Percentiles rank a stretch among this genome's conserved stretches.
Conservation (phyloP, 768 basidiomycete species). For the Podaxis sp. region DNA sequence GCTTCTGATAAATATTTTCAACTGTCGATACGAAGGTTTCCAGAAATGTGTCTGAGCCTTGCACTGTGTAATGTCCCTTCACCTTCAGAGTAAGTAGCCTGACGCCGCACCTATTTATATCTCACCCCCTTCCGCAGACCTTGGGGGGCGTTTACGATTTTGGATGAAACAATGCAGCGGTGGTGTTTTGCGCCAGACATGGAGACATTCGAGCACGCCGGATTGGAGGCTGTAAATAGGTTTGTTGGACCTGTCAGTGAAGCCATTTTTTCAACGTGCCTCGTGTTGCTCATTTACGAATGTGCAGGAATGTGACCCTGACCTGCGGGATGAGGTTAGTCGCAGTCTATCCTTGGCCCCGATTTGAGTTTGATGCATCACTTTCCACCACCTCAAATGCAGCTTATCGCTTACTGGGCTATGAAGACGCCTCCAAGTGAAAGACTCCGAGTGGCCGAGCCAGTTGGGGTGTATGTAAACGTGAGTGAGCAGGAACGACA, state of each 20-base stretch:
- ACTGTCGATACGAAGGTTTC: conserved; percentile 44
- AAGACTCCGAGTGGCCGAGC: conserved; percentile 48
- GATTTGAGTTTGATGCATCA: neutral
- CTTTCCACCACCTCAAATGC: neutral
- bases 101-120: neutral
- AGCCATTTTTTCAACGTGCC: neutral
- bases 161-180: conserved; percentile 56
- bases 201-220: conserved; percentile 62
- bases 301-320: conserved; percentile 44
- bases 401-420: conserved; percentile 71
- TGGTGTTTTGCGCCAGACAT: conserved; percentile 67
- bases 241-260: conserved; percentile 51
- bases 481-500: conserved; percentile 30
- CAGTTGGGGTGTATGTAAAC: conserved; percentile 54
- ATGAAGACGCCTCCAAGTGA: conserved; percentile 47
- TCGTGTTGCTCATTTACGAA: neutral
- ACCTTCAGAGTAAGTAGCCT: conserved; percentile 53
- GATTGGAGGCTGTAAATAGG: conserved; percentile 52
- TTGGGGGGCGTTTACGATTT: conserved; percentile 49
- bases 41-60: conserved; percentile 64
- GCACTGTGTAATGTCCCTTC: conserved; percentile 66
- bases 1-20: neutral
- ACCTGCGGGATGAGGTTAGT: conserved; percentile 63
- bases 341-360: neutral
- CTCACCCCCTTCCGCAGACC: neutral